Conservation (phyloP, 2,329 filamentous ascomycete species). For the Alternaria sp. region DNA sequence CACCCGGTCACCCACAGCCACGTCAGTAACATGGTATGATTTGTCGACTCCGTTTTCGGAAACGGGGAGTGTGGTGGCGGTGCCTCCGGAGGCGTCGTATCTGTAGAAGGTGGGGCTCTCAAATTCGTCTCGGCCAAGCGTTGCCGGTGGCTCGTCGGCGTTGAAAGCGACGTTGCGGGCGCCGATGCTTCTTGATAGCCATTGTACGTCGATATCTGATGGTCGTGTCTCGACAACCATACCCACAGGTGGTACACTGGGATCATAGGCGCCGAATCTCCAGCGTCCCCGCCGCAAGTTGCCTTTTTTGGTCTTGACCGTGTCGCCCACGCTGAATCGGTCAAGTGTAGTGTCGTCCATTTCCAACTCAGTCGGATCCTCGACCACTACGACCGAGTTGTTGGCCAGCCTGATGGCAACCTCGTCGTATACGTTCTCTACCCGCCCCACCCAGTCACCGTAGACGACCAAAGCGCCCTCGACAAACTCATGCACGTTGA, state of each 20-base stretch:
- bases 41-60: slow-evolving; percentile 34
- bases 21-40: slow-evolving; percentile 49
- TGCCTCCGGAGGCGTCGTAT: slow-evolving; percentile 52
- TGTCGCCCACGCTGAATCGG: slow-evolving; percentile 57
- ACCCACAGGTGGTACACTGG: slow-evolving; percentile 59
- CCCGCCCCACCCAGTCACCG: slow-evolving; percentile 64
- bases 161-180: slow-evolving; percentile 25
- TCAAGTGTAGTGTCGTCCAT: slow-evolving; percentile 47
- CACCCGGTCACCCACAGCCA: slow-evolving; percentile 59
- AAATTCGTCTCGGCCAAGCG: slow-evolving; percentile 50
- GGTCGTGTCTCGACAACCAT: slow-evolving; percentile 61
- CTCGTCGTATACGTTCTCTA: slow-evolving; percentile 60
- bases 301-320: slow-evolving; percentile 60
- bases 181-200: slow-evolving; percentile 59
- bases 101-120: slow-evolving; percentile 53
- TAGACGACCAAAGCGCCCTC: slow-evolving; percentile 64
- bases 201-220: slow-evolving; percentile 58
- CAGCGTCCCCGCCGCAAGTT: slow-evolving; percentile 62
- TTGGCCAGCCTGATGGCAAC: slow-evolving; percentile 62
- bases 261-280: slow-evolving; percentile 61
- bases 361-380: slow-evolving; percentile 54
- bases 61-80: slow-evolving; percentile 33
- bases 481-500: slow-evolving; percentile 55
- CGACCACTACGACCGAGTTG: slow-evolving; percentile 62
- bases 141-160: slow-evolving; percentile 44